Evolutionary conservation across 1,284 basidiomycete species (phyloP), one percentile per base, ranked within the genome.

Genomic region (Trametes polyzona): DNA sequence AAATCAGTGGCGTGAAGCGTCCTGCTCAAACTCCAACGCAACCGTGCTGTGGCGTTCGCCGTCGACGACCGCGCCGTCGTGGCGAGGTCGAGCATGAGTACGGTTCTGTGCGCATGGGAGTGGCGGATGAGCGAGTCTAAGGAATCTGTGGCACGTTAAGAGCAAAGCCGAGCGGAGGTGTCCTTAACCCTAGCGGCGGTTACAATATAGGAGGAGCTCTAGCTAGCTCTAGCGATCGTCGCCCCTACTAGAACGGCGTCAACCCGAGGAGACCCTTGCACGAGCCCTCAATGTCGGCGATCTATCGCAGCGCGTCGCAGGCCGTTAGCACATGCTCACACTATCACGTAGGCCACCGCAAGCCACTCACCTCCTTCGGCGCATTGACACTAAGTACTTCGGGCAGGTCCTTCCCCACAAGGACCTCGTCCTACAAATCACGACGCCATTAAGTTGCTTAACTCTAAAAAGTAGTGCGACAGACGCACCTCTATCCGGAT

Each of bases 221-320:
- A 33, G 14, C 39, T 12, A 33, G 17, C 26, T 35, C 12, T 27
- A 8, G 9, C 30, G 12, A 42, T 8, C n/a, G 35, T 40, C 43
- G 36, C n/a, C n/a, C n/a, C n/a, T n/a, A 56, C 48, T 73, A 90
- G 63, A 84, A 81, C 19, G 88, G 74, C 54, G 84, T 81, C n/a
- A 90, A 70, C 32, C 86, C 89, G 41, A 94, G 69, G 35, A 83
- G 67, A 8, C 91, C 92, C 69, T 92, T 88, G 73, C 95, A 96
- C 29, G 91, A 87, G 1, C 86, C 92, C 74, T 97, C 95, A 2
- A 97, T 82, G 69, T 97, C 95, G 8, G 74, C 83, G 47, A 95
- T 84, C 84, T 91, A n/a, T n/a, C n/a, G n/a, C n/a, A n/a, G 19
- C 10, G 27, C 3, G 8, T 8, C 9, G 1, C 48, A 23, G 30